A percentile compares a stretch with the other conserved stretches of the same genome.
phyloP scores from a whole-genome alignment of 768 basidiomycete species.

The Mycena latifolia region DNA sequence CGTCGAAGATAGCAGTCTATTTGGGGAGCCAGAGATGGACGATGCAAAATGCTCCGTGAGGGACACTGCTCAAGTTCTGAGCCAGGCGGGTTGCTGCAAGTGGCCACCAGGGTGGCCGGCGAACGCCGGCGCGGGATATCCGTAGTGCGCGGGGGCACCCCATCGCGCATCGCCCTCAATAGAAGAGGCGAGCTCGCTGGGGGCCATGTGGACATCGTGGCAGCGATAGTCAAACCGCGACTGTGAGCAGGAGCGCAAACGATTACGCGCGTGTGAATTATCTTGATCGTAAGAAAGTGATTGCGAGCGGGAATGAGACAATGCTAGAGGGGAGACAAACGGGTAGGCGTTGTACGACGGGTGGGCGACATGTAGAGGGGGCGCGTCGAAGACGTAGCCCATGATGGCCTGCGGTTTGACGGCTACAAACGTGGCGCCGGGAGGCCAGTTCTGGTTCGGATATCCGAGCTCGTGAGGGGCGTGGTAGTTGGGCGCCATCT shows the following conservation, averaged over 20 bases:
- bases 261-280: conserved; percentile 58
- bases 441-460: conserved; percentile 55
- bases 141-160: conserved; percentile 50
- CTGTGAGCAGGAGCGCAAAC: conserved; percentile 72
- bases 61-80: conserved; percentile 54
- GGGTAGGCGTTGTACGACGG: conserved; percentile 53
- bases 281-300: conserved; percentile 68
- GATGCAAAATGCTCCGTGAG: conserved; percentile 25
- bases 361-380: conserved; percentile 48
- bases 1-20: conserved; percentile 40
- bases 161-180: conserved; percentile 56
- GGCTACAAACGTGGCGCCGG: conserved; percentile 47
- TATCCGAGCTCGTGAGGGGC: conserved; percentile 49
- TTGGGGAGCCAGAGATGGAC: conserved; percentile 35
- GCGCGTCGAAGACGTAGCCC: conserved; percentile 54
- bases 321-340: conserved; percentile 49
- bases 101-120: conserved; percentile 57
- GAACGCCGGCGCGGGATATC: conserved; percentile 59
- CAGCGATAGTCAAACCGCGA: conserved; percentile 66
- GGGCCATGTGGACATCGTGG: conserved; percentile 58
- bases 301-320: conserved; percentile 67
- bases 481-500: conserved; percentile 45
- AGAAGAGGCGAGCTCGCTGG: conserved; percentile 54
- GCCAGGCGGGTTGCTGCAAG: conserved; percentile 61
- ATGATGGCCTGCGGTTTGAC: conserved; percentile 50